Evolutionary conservation across 306 rosid species (phyloP).

Genomic region (Sophora flavescens): DNA sequence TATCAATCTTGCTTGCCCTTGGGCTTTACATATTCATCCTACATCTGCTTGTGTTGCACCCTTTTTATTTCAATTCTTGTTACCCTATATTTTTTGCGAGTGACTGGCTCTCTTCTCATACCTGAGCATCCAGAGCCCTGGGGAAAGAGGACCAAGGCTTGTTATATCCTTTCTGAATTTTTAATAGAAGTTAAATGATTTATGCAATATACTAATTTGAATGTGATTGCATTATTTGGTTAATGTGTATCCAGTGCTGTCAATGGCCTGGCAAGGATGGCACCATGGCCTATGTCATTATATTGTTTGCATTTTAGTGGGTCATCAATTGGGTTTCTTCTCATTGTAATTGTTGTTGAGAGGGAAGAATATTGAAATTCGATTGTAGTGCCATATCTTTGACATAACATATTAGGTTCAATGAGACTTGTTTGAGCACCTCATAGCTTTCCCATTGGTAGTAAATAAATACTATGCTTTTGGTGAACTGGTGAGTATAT

Average conservation of each 20-base stretch:
- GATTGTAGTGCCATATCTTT: conserved; percentile 1
- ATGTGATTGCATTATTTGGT: neutral
- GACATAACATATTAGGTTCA: neutral
- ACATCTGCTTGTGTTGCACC: conserved; percentile 22
- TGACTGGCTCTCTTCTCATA: neutral
- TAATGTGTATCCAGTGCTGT: neutral
- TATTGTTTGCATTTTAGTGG: neutral
- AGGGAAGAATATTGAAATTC: conserved; percentile 19
- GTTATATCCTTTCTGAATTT: neutral
- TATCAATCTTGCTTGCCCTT: neutral
- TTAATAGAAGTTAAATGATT: neutral
- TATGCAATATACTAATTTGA: neutral
- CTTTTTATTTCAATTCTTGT: neutral
- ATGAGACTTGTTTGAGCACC: conserved; percentile 4
- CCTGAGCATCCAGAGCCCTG: neutral
- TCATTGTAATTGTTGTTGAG: neutral
- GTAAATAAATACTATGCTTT: neutral
- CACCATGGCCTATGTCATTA: neutral
- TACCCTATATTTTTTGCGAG: neutral
- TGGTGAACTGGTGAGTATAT: conserved; percentile 4
- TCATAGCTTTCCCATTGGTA: neutral
- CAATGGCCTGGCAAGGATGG: neutral
- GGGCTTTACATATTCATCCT: neutral
- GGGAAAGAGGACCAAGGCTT: neutral
- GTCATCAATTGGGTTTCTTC: neutral